Conservation (phyloP, 2,329 filamentous ascomycete genomes). For the Mycosphaerella arachidis region DNA sequence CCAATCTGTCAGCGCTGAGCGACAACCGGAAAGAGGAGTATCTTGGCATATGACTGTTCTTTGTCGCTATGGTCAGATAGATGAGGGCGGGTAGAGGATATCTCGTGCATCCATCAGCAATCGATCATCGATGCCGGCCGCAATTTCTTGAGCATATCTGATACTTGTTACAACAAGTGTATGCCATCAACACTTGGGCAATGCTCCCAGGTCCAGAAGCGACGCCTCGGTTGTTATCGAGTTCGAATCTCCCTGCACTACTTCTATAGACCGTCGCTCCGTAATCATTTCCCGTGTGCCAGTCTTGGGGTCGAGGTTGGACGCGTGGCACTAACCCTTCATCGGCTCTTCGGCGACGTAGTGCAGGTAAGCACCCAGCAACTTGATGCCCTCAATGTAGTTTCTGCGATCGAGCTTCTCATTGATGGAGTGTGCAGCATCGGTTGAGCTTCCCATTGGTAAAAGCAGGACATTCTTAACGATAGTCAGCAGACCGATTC, state of each 20-base stretch:
- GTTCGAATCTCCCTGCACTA: not conserved
- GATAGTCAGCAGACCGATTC: not conserved
- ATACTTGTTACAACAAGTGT: not conserved
- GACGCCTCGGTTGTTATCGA: not conserved
- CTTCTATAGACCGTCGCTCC: not conserved
- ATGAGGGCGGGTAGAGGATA: too few species aligned
- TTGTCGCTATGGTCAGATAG: not conserved
- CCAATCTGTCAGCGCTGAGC: not conserved
- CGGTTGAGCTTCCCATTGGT: conserved; percentile 95
- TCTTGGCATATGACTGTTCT: not conserved
- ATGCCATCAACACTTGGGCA: not conserved
- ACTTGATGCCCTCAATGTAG: conserved; percentile 97
- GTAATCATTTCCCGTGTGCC: not conserved
- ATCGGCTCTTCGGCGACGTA: conserved; percentile 87
- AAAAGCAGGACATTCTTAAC: conserved; percentile 78
- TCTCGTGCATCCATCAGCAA: too few species aligned
- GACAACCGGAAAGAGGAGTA: not conserved
- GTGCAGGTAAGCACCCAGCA: conserved; percentile 90
- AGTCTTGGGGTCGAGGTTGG: not conserved
- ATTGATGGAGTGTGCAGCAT: conserved; percentile 89
- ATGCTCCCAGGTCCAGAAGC: not conserved
- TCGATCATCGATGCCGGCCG: not conserved
- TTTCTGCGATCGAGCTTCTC: conserved; percentile 97
- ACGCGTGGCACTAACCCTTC: conserved; percentile 9
- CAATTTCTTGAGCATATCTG: not conserved